These are phyloP conservation scores for Fraxinus dipetala DNA, from an alignment of 305 asterid genomes.

Conservation along the genomic window DNA sequence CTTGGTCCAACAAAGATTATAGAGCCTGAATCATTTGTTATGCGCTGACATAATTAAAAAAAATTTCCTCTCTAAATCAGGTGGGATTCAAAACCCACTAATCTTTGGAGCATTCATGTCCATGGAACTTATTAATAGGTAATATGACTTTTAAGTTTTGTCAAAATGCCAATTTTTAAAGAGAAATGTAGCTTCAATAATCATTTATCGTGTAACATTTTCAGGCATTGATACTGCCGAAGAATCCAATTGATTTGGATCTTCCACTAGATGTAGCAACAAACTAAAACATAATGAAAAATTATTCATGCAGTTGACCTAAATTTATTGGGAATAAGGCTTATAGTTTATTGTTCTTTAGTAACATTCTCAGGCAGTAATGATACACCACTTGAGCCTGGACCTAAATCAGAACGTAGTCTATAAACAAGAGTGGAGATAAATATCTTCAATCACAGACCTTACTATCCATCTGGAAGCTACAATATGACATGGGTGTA, in stretches of 20 bases:
- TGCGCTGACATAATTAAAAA: background rate
- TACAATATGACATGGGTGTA: background rate
- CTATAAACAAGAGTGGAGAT: background rate
- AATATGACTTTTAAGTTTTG: background rate
- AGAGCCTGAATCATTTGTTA: background rate
- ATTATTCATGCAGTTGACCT: background rate
- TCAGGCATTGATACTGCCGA: background rate
- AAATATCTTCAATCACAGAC: background rate
- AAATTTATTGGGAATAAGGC: background rate
- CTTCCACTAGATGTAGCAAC: background rate
- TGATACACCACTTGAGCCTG: background rate
- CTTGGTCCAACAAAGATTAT: background rate
- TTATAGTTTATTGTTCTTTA: background rate
- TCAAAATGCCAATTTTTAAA: background rate
- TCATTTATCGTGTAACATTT: background rate
- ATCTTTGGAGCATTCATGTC: background rate
- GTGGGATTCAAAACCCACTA: background rate
- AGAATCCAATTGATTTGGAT: background rate
- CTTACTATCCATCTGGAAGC: background rate
- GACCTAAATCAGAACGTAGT: background rate
- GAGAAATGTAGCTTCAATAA: background rate
- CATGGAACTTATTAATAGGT: background rate
- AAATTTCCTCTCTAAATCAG: background rate
- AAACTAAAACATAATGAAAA: background rate
- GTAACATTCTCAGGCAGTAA: background rate